These are phyloP conservation scores for Rhodotorula sp. DNA, from an alignment of 1,284 basidiomycete genomes.

Conservation along the genomic window DNA sequence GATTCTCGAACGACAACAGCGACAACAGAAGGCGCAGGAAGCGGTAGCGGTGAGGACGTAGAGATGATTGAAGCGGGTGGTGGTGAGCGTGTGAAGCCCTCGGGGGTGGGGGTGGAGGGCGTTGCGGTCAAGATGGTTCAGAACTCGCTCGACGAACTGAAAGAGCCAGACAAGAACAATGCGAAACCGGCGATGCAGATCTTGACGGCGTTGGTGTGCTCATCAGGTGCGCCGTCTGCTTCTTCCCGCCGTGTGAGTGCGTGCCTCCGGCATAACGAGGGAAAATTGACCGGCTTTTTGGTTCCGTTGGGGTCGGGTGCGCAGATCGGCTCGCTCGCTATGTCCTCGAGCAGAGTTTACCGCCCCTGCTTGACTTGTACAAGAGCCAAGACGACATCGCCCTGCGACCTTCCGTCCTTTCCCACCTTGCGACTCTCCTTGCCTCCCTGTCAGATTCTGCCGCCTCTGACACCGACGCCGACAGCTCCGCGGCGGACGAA, in stretches of 20 bases:
- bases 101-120: conserved; percentile 55
- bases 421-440: conserved; percentile 40
- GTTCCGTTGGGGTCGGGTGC: too few species aligned
- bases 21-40: background rate
- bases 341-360: conserved; percentile 64
- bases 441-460: conserved; percentile 47
- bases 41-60: background rate
- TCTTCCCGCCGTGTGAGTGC: background rate
- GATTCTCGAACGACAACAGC: background rate
- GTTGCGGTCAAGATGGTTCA: conserved; percentile 71
- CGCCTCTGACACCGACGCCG: background rate
- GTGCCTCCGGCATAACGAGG: rapidly evolving
- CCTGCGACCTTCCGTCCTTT: conserved; percentile 68
- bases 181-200: conserved; percentile 79
- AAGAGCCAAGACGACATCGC: conserved; percentile 71
- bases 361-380: conserved; percentile 72
- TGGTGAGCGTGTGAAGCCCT: conserved; percentile 41
- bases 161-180: conserved; percentile 86
- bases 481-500: background rate
- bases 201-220: conserved; percentile 64
- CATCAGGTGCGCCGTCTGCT: conserved; percentile 5
- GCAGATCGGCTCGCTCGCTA: conserved; percentile 72
- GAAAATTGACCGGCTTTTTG: conserved; percentile 5
- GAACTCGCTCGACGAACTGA: conserved; percentile 73
- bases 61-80: background rate